phyloP scores from a whole-genome alignment of 1,284 basidiomycete species.

The Ustilago vetiveriae region DNA sequence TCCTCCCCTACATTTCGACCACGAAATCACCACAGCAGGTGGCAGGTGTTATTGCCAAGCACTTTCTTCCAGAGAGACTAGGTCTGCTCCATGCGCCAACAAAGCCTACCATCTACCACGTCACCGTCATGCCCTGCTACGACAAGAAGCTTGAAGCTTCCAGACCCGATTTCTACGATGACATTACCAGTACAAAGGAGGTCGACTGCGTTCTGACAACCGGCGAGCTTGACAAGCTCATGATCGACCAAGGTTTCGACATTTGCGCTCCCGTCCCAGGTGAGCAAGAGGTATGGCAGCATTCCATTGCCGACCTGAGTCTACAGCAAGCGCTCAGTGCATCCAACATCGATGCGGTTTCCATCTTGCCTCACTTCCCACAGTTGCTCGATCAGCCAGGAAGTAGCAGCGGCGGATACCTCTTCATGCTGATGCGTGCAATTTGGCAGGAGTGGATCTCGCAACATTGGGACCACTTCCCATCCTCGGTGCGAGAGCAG shows the following conservation, averaged over 20 bases:
- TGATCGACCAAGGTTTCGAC: conserved; percentile 84
- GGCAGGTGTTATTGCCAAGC: conserved; percentile 91
- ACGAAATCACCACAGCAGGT: conserved; percentile 94
- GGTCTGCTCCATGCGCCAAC: conserved; percentile 1
- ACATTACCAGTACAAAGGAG: conserved; percentile 73
- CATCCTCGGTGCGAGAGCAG: conserved; percentile 4
- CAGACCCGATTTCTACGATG: conserved; percentile 69
- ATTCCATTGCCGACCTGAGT: conserved; percentile 13
- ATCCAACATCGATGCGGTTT: neutral
- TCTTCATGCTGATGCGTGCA: conserved; percentile 71
- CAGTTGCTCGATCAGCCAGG: conserved; percentile 82
- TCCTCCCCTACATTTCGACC: conserved; percentile 86
- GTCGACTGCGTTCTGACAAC: conserved; percentile 98
- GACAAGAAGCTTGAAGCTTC: conserved; percentile 99
- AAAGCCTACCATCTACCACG: conserved; percentile 76
- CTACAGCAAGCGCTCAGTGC: conserved; percentile 22
- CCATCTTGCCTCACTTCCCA: conserved; percentile 70
- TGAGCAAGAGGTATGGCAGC: conserved; percentile 18
- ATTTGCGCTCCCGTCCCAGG: conserved; percentile 73
- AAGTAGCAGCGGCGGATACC: conserved; percentile 91
- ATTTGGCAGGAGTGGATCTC: conserved; percentile 53
- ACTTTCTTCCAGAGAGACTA: conserved; percentile 73
- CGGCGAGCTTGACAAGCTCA: conserved; percentile 87
- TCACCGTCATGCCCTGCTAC: conserved; percentile 98
- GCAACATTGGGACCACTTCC: conserved; percentile 21